Evolutionary conservation across 1,284 basidiomycete genomes (phyloP).

Genomic region (Veloboletus limbatus): DNA sequence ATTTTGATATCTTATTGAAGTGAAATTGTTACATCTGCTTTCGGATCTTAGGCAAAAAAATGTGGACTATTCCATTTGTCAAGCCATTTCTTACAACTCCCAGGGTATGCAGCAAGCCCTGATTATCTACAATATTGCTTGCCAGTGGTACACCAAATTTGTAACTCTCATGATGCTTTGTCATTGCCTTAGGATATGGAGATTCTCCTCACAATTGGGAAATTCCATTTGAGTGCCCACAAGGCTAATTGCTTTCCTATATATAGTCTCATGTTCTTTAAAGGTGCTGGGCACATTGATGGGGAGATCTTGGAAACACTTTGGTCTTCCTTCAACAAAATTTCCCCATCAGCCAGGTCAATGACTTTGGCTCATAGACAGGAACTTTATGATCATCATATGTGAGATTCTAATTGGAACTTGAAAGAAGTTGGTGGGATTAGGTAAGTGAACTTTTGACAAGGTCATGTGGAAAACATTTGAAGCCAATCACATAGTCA

Average conservation of each 20-base stretch:
- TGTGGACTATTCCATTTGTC: slow-evolving; percentile 17
- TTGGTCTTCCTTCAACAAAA: slow-evolving; percentile 18
- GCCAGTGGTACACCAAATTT: slow-evolving; percentile 7
- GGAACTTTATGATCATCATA: slow-evolving; percentile 17
- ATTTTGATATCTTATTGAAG: no score
- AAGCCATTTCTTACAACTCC: slow-evolving; percentile 8
- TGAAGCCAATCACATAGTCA: no score
- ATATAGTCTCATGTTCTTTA: slow-evolving; percentile 14
- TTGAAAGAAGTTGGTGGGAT: slow-evolving; percentile 14
- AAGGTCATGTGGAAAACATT: no score
- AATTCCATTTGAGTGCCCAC: slow-evolving; percentile 14
- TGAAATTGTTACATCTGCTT: no score
- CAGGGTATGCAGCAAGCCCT: slow-evolving; percentile 2
- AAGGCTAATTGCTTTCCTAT: slow-evolving; percentile 8
- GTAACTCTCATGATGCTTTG: no score
- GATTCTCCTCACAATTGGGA: slow-evolving; percentile 8
- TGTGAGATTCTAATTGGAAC: slow-evolving; percentile 18
- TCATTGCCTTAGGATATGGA: slow-evolving; percentile 6
- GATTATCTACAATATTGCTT: slow-evolving; percentile 17
- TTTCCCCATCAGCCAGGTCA: slow-evolving; percentile 11
- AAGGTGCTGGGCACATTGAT: slow-evolving; percentile 11
- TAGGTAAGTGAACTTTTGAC: background rate
- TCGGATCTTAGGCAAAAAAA: slow-evolving; percentile 18
- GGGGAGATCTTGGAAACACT: slow-evolving; percentile 17
- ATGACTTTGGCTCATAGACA: slow-evolving; percentile 13